Base-by-base conservation (phyloP, 345 rosid genomes). In the Pistacia vera region DNA sequence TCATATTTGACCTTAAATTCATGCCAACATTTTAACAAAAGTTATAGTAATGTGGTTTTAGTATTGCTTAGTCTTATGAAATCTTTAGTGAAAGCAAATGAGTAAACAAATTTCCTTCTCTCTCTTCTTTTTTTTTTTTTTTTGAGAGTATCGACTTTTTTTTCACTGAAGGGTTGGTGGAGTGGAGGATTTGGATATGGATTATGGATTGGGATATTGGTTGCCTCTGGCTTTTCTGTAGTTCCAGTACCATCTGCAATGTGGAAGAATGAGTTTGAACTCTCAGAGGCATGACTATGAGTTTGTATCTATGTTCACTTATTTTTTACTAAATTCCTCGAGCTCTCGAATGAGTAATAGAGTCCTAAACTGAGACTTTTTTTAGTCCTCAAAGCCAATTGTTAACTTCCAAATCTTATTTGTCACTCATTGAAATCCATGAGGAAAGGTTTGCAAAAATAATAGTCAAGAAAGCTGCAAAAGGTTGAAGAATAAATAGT, bases 101-200 rank as follows among this genome's bases (percentile, higher is more conserved):
- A 41, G 22, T 1, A 52, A 12, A 11, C 18, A 25, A 20, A 54
- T 38, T 12, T 54, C 44, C 33, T n/a, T n/a, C n/a, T n/a, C n/a
- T n/a, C n/a, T n/a, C n/a, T n/a, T n/a, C 13, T 44, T 22, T 60
- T 11, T 33, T 38, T 11, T 33, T 68, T 63, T 18, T 38, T 46
- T 52, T 62, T 75, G 74, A 82, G 51, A 30, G n/a, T 72, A 46
- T 63, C 60, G 74, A 55, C 55, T 62, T 81, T 9, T 75, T 61
- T 44, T 78, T 78, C 35, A 59, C 73, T 82, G 75, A 64, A 93
- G 98, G 98, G 99, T 65, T 93, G 99, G 98, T 95, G 96, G 87
- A 86, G 89, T 60, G 96, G 98, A 79, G 99, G 97, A 78, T 95
- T 91, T 79, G 91, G 90, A 30, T 95, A 89, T 82, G 97, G 99